Conservation (phyloP, 352 stramenopile genomes). For the Globisporangium acanthophoron region DNA sequence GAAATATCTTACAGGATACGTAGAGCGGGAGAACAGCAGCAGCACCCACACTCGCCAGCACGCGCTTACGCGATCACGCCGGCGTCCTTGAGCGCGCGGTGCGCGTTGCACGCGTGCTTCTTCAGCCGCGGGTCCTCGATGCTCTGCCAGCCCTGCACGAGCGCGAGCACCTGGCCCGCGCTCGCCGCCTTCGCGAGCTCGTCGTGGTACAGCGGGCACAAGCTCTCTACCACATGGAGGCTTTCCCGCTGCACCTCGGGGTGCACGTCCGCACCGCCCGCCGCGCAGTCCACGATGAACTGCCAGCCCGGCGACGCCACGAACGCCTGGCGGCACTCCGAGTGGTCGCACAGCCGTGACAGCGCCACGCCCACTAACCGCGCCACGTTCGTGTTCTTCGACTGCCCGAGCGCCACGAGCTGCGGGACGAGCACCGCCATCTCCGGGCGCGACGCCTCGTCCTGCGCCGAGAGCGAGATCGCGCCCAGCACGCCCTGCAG, state of each 20-base stretch:
- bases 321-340: constrained; percentile 78
- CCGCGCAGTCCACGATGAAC: constrained; percentile 76
- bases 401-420: constrained; percentile 60
- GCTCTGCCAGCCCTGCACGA: constrained; percentile 76
- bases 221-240: constrained; percentile 82
- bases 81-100: constrained; percentile 70
- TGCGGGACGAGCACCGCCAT: constrained; percentile 68
- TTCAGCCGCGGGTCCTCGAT: constrained; percentile 82
- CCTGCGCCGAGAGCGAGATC: constrained; percentile 65
- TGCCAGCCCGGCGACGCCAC: constrained; percentile 77
- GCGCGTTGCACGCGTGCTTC: constrained; percentile 80
- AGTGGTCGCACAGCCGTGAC: constrained; percentile 77
- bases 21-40: neutral
- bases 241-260: constrained; percentile 79
- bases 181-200: constrained; percentile 66
- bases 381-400: constrained; percentile 47
- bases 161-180: constrained; percentile 46
- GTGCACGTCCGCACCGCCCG: constrained; percentile 48
- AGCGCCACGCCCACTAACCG: constrained; percentile 70
- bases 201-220: constrained; percentile 78
- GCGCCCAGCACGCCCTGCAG: constrained; percentile 77
- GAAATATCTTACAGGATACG: neutral
- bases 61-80: constrained; percentile 44
- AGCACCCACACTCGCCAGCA: no score
- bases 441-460: constrained; percentile 45